Evolutionary conservation across 2,329 filamentous ascomycete species (phyloP).

Genomic region (Beauveria caledonica): DNA sequence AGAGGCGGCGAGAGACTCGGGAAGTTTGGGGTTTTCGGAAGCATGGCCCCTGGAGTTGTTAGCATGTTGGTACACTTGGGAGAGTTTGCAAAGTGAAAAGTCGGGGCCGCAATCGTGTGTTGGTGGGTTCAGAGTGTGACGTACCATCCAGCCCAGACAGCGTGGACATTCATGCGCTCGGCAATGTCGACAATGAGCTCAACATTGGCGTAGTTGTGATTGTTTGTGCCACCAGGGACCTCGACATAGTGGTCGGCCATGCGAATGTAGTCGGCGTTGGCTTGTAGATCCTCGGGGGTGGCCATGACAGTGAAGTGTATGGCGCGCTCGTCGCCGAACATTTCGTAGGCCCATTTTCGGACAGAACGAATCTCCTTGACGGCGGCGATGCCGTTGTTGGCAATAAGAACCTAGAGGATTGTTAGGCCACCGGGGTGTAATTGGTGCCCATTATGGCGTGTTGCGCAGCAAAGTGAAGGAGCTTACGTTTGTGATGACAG

Average conservation of each 20-base stretch:
- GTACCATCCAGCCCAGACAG: conserved; percentile 98
- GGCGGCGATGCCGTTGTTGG: conserved; percentile 98
- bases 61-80: background rate
- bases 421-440: background rate
- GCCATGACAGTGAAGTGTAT: conserved; percentile 99
- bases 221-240: conserved; percentile 97
- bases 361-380: conserved; percentile 99
- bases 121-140: conserved; percentile 21
- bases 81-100: too few species aligned
- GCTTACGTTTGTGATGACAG: conserved; percentile 93
- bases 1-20: conserved; percentile 89
- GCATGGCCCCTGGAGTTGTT: conserved; percentile 68
- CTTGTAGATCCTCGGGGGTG: conserved; percentile 91
- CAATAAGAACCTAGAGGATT: conserved; percentile 75
- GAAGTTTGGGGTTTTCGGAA: conserved; percentile 96
- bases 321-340: conserved; percentile 93
- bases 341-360: conserved; percentile 99
- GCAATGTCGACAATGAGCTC: conserved; percentile 98
- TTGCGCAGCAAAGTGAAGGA: conserved; percentile 10
- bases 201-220: conserved; percentile 99
- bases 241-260: conserved; percentile 99
- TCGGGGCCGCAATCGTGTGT: background rate
- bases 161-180: conserved; percentile 96
- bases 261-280: conserved; percentile 98
- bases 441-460: too few species aligned